Percentiles rank a stretch among this genome's conserved stretches.
These are phyloP conservation scores for Hericium alpestre DNA, from an alignment of 768 basidiomycete species.

Conservation along the genomic window DNA sequence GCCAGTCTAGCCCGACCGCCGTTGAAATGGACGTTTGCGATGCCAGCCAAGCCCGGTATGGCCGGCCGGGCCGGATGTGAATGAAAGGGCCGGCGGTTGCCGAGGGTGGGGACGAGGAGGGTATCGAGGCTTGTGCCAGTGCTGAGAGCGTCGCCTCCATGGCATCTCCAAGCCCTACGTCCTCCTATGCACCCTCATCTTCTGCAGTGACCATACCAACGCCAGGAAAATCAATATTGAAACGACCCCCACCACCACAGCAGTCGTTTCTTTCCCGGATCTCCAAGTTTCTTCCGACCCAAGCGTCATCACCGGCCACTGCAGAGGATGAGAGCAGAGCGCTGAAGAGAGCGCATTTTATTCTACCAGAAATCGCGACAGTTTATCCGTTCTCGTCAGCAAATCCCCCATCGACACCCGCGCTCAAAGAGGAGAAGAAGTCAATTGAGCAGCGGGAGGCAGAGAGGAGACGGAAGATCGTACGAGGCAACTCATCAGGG, in stretches of 20 bases:
- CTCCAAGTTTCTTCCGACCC: conserved; percentile 62
- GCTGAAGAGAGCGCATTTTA: conserved; percentile 84
- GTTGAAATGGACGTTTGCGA: too few species aligned
- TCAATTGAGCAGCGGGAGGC: conserved; percentile 69
- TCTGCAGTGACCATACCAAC: conserved; percentile 73
- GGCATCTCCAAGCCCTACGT: conserved; percentile 20
- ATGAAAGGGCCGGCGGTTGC: too few species aligned
- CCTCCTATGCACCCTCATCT: conserved; percentile 61
- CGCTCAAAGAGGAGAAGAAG: conserved; percentile 70
- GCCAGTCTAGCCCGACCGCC: too few species aligned
- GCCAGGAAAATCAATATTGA: conserved; percentile 74
- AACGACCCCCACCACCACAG: conserved; percentile 59
- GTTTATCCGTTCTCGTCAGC: conserved; percentile 84
- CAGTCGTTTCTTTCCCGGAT: conserved; percentile 64
- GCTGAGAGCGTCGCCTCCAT: conserved; percentile 4
- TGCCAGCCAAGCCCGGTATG: too few species aligned
- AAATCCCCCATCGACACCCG: conserved; percentile 74
- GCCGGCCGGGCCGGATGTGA: too few species aligned
- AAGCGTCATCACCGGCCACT: conserved; percentile 18
- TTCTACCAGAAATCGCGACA: conserved; percentile 74
- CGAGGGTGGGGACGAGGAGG: too few species aligned
- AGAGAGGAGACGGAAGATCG: conserved; percentile 55
- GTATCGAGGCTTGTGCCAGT: too few species aligned
- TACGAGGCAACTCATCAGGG: conserved; percentile 40
- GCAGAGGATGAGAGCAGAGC: conserved; percentile 41